Evolutionary conservation across 352 stramenopile species (phyloP).

Genomic region (Elongisporangium anandrum): DNA sequence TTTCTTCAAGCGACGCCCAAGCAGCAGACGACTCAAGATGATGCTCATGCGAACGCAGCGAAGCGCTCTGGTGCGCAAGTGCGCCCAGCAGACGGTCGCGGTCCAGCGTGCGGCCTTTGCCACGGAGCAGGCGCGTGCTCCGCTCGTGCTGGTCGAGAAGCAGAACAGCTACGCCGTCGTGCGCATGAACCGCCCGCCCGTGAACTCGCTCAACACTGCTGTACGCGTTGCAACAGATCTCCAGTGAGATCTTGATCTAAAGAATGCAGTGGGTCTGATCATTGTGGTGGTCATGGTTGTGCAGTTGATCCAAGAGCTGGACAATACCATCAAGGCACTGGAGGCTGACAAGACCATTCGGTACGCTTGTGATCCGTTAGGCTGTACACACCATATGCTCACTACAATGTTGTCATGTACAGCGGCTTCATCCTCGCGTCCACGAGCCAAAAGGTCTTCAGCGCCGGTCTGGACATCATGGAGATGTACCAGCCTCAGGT

Average conservation of each 20-base stretch:
- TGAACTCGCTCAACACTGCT: slow-evolving; percentile 79
- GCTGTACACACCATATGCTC: no score
- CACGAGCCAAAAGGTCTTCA: slow-evolving; percentile 85
- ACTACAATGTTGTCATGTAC: no score
- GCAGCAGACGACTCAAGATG: background rate
- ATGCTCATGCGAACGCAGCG: background rate
- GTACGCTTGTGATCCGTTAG: slow-evolving; percentile 27
- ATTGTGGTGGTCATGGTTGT: slow-evolving; percentile 14
- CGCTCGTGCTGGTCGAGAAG: slow-evolving; percentile 71
- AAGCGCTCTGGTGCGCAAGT: background rate
- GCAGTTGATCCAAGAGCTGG: slow-evolving; percentile 64
- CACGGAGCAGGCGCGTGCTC: slow-evolving; percentile 12
- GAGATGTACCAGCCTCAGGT: slow-evolving; percentile 91
- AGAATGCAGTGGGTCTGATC: slow-evolving; percentile 52
- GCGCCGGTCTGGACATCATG: slow-evolving; percentile 89
- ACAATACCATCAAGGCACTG: slow-evolving; percentile 63
- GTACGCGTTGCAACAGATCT: slow-evolving; percentile 15
- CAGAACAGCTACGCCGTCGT: slow-evolving; percentile 72
- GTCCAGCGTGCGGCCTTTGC: slow-evolving; percentile 18
- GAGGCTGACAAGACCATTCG: slow-evolving; percentile 73
- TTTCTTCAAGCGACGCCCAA: background rate
- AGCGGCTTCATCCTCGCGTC: slow-evolving; percentile 79
- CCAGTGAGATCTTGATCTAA: background rate
- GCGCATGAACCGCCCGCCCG: slow-evolving; percentile 70
- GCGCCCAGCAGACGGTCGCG: background rate